Percentiles rank a stretch among this genome's conserved stretches.
Evolutionary conservation across 805 yeast species (phyloP).

Genomic region (Candida suzukii): DNA sequence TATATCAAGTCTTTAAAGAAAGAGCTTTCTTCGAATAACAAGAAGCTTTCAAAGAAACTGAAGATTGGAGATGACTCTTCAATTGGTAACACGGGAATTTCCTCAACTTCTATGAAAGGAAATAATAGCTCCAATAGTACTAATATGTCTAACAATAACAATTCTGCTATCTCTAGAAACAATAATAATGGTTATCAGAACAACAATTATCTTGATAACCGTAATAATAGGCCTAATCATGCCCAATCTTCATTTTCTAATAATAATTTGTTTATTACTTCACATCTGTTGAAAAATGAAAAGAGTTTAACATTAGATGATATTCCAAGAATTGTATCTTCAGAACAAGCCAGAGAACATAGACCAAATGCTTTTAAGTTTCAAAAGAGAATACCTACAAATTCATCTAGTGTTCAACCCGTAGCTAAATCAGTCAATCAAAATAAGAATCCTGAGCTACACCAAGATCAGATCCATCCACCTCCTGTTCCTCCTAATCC

Average conservation of each 20-base stretch:
- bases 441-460: slow-evolving; percentile 2
- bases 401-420: slow-evolving; percentile 31
- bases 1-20: slow-evolving; percentile 10
- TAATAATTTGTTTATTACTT: slow-evolving; percentile 46
- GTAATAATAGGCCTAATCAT: no score
- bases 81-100: no score
- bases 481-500: background rate
- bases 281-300: slow-evolving; percentile 69
- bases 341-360: slow-evolving; percentile 91
- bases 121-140: no score
- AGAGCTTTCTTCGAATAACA: slow-evolving; percentile 16
- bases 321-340: slow-evolving; percentile 93
- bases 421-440: slow-evolving; percentile 22
- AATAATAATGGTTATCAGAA: background rate
- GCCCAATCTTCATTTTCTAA: slow-evolving; percentile 1
- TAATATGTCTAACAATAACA: background rate
- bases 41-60: slow-evolving; percentile 23
- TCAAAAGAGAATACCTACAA: slow-evolving; percentile 38
- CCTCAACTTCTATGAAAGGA: no score
- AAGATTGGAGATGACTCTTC: slow-evolving; percentile 22
- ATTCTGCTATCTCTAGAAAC: background rate
- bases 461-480: background rate
- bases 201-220: background rate
- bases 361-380: slow-evolving; percentile 89
- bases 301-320: slow-evolving; percentile 89